Percentiles rank a stretch among this genome's conserved stretches.
Conservation (phyloP, 1,139 yeast species). For the Geotrichum australiense region DNA sequence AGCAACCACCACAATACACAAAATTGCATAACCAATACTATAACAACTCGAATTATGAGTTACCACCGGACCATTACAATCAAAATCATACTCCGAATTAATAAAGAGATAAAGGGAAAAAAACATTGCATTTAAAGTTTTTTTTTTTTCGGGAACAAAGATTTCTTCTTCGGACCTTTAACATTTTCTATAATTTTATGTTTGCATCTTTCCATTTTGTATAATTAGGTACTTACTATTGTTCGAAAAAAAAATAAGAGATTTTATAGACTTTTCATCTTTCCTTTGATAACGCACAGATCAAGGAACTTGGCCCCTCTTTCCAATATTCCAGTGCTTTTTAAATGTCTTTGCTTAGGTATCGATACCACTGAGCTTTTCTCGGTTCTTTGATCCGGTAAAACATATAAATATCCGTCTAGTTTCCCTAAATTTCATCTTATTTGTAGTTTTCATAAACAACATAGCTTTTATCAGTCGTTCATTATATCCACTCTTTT, state of each 20-base stretch:
- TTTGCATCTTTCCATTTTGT: background rate
- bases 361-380: background rate
- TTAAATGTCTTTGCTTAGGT: no score
- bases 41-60: background rate
- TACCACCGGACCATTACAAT: background rate
- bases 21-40: conserved; percentile 3
- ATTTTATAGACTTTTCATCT: background rate
- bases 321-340: no score
- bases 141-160: background rate
- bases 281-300: background rate
- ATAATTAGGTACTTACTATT: no score
- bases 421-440: background rate
- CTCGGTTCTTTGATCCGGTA: background rate
- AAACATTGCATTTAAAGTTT: no score
- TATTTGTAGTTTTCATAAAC: no score
- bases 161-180: background rate
- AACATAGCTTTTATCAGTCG: background rate
- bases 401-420: no score
- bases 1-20: background rate
- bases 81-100: conserved; percentile 3
- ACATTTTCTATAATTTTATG: background rate
- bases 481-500: background rate
- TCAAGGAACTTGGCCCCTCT: no score
- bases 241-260: no score
- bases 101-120: background rate